Base-by-base conservation (phyloP, 139 green algal genomes). In the Coccomyxa sp. region DNA sequence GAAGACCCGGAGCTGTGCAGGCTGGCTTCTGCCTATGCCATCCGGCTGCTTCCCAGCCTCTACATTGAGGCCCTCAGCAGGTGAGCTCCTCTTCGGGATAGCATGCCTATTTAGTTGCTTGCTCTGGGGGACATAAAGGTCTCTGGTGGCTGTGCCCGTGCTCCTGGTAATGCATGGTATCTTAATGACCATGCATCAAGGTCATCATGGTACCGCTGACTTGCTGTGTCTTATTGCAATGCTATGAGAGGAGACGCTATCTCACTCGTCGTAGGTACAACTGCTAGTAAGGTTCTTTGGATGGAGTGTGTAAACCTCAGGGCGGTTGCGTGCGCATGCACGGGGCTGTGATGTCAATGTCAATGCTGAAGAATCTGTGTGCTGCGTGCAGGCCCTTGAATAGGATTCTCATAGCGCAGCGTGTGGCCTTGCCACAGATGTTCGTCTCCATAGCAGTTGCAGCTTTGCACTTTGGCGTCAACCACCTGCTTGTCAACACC, bases 371-470 rank as follows among this genome's bases (percentile, higher is more conserved):
- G n/a, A n/a, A n/a, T n/a, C n/a, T n/a, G n/a, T n/a, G n/a, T n/a
- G n/a, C n/a, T 64, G 50, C 50, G 27, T 34, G 41, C 84, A 89
- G 86, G 74, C 86, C 86, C 1, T 64, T 90, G 7, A 89, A 89
- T 78, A 73, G 84, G 31, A 81, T 86, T 24, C 73, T 90, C 36
- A 79, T 89, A 0, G 84, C 84, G 0, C 86, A 89, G 78, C 82
- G 82, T 54, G 89, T 90, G 31, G 84, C 78, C 2, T 7, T 31
- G 75, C 86, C 86, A 14, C 86, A 90, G 76, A 85, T 86, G 82
- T 69, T 39, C n/a, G 80, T 85, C 22, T 79, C 78, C 7, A 34
- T 82, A n/a, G 0, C 81, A 3, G 78, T 88, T 5, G 64, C 85
- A 37, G 77, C 54, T 7, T 58, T 87, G n/a, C 86, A 90, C 73